Conservation (phyloP, 2,329 filamentous ascomycete genomes). For the Botrytis galanthina region DNA sequence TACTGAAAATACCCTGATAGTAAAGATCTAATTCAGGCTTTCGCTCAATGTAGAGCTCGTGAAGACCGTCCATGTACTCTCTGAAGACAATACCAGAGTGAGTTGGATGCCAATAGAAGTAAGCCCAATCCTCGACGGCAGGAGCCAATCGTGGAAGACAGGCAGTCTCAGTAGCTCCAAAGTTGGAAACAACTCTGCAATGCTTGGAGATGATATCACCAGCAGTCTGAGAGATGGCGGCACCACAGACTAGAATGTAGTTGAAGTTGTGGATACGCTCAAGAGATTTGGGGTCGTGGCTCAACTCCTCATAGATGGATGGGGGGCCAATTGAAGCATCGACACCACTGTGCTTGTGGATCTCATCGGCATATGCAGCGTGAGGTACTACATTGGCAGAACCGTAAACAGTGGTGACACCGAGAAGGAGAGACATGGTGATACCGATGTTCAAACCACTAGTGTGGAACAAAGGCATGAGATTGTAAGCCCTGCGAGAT, state of each 20-base stretch:
- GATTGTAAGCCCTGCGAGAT: slow-evolving; percentile 26
- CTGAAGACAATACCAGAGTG: slow-evolving; percentile 24
- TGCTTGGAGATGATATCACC: slow-evolving; percentile 25
- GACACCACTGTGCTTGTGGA: slow-evolving; percentile 30
- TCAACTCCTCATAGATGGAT: slow-evolving; percentile 29
- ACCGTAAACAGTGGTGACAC: slow-evolving; percentile 31
- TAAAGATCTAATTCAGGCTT: slow-evolving; percentile 24
- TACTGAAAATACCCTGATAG: slow-evolving; percentile 25
- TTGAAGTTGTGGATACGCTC: slow-evolving; percentile 28
- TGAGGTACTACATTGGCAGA: slow-evolving; percentile 27
- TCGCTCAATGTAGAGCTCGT: slow-evolving; percentile 23
- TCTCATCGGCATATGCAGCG: slow-evolving; percentile 31
- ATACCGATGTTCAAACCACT: slow-evolving; percentile 31
- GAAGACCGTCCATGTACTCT: slow-evolving; percentile 24
- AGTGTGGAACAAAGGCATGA: slow-evolving; percentile 30
- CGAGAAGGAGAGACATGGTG: slow-evolving; percentile 26
- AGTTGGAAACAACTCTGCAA: slow-evolving; percentile 25
- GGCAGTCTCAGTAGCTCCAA: slow-evolving; percentile 31
- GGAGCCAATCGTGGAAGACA: slow-evolving; percentile 25
- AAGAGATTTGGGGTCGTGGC: slow-evolving; percentile 25
- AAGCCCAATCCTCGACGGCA: slow-evolving; percentile 30
- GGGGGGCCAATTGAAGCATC: slow-evolving; percentile 30
- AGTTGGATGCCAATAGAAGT: slow-evolving; percentile 31
- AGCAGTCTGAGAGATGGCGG: slow-evolving; percentile 28
- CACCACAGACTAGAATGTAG: slow-evolving; percentile 29